Evolutionary conservation across 2,329 filamentous ascomycete genomes (phyloP).

Genomic region (Penicillium sp.): DNA sequence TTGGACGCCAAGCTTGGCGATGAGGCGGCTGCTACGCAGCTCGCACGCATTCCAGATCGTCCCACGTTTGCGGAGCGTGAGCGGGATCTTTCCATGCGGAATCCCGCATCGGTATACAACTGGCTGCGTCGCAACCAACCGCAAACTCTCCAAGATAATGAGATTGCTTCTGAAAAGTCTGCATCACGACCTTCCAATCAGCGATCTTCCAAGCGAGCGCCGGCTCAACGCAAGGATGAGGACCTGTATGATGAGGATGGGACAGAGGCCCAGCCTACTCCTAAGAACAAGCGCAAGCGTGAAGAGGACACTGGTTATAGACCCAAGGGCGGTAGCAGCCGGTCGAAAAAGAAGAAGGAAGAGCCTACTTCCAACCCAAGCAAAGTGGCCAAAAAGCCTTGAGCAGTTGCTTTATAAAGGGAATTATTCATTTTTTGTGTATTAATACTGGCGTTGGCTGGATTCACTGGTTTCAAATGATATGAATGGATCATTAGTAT

Average conservation of each 20-base stretch:
- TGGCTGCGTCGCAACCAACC: conserved; percentile 87
- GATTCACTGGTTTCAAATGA: not conserved
- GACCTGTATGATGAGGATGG: conserved; percentile 47
- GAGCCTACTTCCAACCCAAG: conserved; percentile 35
- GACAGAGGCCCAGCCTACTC: conserved; percentile 37
- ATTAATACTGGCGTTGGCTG: conserved; percentile 18
- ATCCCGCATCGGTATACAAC: conserved; percentile 91
- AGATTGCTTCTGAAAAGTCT: conserved; percentile 48
- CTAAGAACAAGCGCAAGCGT: conserved; percentile 49
- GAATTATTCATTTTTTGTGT: conserved; percentile 9
- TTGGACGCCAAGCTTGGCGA: conserved; percentile 44
- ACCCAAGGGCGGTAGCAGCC: conserved; percentile 47
- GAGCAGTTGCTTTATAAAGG: not conserved
- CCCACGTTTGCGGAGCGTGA: conserved; percentile 52
- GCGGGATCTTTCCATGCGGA: conserved; percentile 62
- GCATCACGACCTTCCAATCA: conserved; percentile 40
- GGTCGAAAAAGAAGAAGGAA: conserved; percentile 45
- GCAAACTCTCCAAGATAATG: conserved; percentile 75
- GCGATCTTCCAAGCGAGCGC: conserved; percentile 44
- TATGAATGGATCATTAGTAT: not conserved
- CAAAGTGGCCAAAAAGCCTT: conserved; percentile 34
- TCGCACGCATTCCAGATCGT: conserved; percentile 42
- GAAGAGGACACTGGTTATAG: conserved; percentile 50
- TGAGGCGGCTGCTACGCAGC: conserved; percentile 53
- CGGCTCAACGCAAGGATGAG: conserved; percentile 43